Base-by-base conservation (phyloP, 2,329 filamentous ascomycete genomes). In the Coniella vitis region DNA sequence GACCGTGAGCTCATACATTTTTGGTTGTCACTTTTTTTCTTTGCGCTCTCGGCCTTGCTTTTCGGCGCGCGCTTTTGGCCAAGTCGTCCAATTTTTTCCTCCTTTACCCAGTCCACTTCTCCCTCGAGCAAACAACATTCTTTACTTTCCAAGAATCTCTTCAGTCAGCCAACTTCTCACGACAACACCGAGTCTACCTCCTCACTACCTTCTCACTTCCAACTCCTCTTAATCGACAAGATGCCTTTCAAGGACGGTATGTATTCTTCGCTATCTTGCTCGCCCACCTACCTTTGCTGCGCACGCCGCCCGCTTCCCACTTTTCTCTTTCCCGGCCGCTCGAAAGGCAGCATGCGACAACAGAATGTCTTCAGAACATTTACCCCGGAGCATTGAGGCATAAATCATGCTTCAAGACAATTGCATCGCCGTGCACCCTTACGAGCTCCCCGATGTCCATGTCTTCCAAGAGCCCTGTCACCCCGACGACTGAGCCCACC, bases 241-340 rank as follows among this genome's bases (percentile, higher is more conserved):
- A 69, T 69, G 67, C 54, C 54, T 57, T 67, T 66, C 65, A 62
- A 63, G 52, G 56, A 61, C 46, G 67, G 67, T 69, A 66, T 29
- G 67, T 66, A 14, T 17, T 43, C 39, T 29, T 38, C 13, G 34
- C 22, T 17, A 25, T 8, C 16, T 43, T 17, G 13, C 20, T 25
- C n/a, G n/a, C 14, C 34, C 19, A 16, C 31, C 40, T 35, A 20
- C 12, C 38, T 25, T 29, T 43, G 31, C 39, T 20, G 38, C 17
- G 21, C 10, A n/a, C 45, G 19, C 25, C 25, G n/a, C n/a, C n/a
- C n/a, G n/a, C n/a, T n/a, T n/a, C n/a, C n/a, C 5, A 29, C 25
- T 29, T 29, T 10, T 29, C 5, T 29, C 10, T 5, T 29, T 29
- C n/a, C 10, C 25, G 25, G 25, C 5, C 10, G 25, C 25, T 29